These are phyloP conservation scores for Chlorella sorokiniana DNA, from an alignment of 139 green algal genomes.

Conservation along the genomic window DNA sequence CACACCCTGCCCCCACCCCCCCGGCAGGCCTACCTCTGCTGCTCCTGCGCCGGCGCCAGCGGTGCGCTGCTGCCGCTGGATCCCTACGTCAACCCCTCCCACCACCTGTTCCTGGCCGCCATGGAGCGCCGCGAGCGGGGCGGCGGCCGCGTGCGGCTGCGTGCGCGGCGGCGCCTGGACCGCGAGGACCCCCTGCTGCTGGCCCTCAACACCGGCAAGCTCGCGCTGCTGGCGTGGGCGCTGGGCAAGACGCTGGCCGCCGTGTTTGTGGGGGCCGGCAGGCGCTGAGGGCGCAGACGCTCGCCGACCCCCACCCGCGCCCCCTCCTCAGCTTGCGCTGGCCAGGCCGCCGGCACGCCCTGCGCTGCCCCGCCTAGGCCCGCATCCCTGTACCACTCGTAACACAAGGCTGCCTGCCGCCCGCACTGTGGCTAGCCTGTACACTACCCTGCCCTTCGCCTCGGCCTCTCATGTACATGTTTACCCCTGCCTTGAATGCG, in stretches of 20 bases:
- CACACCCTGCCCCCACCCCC: neutral
- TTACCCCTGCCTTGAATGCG: too few species aligned
- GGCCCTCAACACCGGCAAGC: neutral
- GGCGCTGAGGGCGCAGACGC: too few species aligned
- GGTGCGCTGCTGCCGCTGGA: slow-evolving; percentile 28
- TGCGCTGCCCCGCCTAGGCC: too few species aligned
- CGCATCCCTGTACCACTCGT: too few species aligned
- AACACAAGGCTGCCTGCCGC: too few species aligned
- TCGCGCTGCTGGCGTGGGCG: slow-evolving; percentile 18
- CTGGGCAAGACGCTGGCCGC: neutral
- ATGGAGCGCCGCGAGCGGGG: slow-evolving; percentile 26
- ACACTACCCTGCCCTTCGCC: too few species aligned
- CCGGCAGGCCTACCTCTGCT: slow-evolving; percentile 11
- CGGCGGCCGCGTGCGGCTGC: slow-evolving; percentile 22
- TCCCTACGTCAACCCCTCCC: slow-evolving; percentile 30
- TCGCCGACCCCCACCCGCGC: too few species aligned
- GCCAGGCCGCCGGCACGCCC: too few species aligned
- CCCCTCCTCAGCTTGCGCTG: too few species aligned
- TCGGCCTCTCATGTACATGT: too few species aligned
- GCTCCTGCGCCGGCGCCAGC: slow-evolving; percentile 4
- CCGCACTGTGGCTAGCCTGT: too few species aligned
- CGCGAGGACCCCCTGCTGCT: neutral
- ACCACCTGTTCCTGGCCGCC: slow-evolving; percentile 34
- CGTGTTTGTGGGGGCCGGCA: neutral
- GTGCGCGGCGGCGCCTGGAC: neutral